A percentile compares a stretch with the other conserved stretches of the same genome.
phyloP scores from a whole-genome alignment of 2,329 filamentous ascomycete species.

The Xylariaceae sp. region DNA sequence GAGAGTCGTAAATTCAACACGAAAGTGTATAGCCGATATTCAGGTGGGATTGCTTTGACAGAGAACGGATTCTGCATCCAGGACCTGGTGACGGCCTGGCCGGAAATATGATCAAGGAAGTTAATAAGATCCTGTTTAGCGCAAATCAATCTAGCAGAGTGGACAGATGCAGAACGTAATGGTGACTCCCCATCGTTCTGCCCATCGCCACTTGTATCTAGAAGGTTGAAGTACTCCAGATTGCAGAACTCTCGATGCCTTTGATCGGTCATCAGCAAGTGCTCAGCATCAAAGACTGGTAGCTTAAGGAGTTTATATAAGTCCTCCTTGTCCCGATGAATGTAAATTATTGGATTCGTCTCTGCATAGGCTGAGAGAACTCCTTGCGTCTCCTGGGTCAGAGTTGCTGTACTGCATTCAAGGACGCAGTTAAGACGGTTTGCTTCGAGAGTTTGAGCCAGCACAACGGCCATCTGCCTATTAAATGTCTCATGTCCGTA shows the following conservation, averaged over 20 bases:
- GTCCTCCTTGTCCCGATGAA: constrained; percentile 68
- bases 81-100: constrained; percentile 56
- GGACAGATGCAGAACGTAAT: constrained; percentile 52
- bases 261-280: constrained; percentile 60
- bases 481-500: constrained; percentile 68
- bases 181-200: constrained; percentile 40
- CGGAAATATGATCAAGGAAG: constrained; percentile 64
- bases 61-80: constrained; percentile 66
- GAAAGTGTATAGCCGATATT: constrained; percentile 64
- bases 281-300: constrained; percentile 54
- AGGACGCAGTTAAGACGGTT: constrained; percentile 69
- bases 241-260: constrained; percentile 70
- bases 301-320: constrained; percentile 63
- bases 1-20: constrained; percentile 67
- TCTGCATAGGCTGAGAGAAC: constrained; percentile 64
- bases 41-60: constrained; percentile 62
- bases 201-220: constrained; percentile 49
- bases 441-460: constrained; percentile 64
- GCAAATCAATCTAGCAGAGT: constrained; percentile 63
- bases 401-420: constrained; percentile 69
- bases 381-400: constrained; percentile 64
- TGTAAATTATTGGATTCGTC: constrained; percentile 72
- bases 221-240: constrained; percentile 74
- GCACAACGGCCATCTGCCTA: constrained; percentile 63
- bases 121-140: constrained; percentile 65